Percentiles rank a stretch among this genome's conserved stretches.
Conservation (phyloP, 495 filamentous ascomycete species). For the Tuber magnatum region DNA sequence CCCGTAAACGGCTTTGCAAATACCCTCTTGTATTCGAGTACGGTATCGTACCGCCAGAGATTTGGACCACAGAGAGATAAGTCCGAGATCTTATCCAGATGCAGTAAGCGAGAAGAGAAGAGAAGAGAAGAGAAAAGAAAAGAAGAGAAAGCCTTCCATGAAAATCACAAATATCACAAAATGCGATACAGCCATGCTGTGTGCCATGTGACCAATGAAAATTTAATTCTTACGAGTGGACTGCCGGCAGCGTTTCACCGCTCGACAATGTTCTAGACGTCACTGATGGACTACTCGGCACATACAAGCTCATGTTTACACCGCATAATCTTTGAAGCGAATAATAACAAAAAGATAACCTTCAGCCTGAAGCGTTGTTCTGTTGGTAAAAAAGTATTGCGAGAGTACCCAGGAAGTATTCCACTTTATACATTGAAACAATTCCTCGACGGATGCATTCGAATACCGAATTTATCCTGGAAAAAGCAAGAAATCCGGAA, state of each 20-base stretch:
- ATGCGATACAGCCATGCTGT: background rate
- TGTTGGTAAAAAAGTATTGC: background rate
- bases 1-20: background rate
- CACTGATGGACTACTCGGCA: background rate
- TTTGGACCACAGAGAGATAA: slow-evolving; percentile 2
- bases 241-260: background rate
- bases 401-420: background rate
- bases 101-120: slow-evolving; percentile 9
- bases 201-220: slow-evolving; percentile 18
- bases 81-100: slow-evolving; percentile 18
- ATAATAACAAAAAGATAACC: background rate
- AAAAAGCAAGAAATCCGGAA: background rate
- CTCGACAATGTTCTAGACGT: background rate
- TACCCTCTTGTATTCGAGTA: background rate
- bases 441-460: background rate
- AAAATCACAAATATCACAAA: background rate
- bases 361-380: slow-evolving; percentile 2
- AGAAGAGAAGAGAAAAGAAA: slow-evolving; percentile 5
- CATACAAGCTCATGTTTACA: background rate
- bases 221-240: background rate
- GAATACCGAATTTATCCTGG: background rate
- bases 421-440: background rate
- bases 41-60: background rate
- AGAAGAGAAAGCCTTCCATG: background rate
- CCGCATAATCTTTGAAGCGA: background rate